Evolutionary conservation across 2,329 filamentous ascomycete species (phyloP).

Genomic region (Ceratocystis papillata): DNA sequence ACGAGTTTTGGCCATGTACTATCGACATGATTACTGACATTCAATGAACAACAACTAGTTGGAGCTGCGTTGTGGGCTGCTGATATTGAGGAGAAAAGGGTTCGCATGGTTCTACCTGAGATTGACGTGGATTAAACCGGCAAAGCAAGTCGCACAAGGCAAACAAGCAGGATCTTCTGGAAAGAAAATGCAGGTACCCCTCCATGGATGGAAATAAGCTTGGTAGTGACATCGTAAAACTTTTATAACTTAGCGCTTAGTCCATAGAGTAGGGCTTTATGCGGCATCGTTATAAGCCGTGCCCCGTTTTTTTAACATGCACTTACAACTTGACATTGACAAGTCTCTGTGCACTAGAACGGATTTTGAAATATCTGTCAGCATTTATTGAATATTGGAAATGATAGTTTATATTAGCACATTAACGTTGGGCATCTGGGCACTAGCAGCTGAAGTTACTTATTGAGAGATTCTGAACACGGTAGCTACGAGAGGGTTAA

Average conservation of each 20-base stretch:
- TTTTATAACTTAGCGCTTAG: neutral
- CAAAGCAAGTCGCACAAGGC: neutral
- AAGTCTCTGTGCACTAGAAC: neutral
- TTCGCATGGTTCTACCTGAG: constrained; percentile 33
- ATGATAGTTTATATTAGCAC: neutral
- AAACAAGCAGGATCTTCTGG: neutral
- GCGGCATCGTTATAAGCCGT: neutral
- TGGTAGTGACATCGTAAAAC: neutral
- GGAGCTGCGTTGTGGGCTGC: constrained; percentile 92
- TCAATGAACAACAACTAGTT: constrained; percentile 38
- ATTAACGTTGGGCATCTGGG: neutral
- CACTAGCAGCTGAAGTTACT: neutral
- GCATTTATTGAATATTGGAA: neutral
- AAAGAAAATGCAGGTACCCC: neutral
- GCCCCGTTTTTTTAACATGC: neutral
- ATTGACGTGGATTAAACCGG: neutral
- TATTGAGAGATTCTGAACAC: neutral
- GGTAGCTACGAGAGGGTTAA: neutral
- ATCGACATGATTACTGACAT: neutral
- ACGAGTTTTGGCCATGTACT: neutral
- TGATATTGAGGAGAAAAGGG: constrained; percentile 57
- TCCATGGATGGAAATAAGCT: neutral
- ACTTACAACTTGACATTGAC: neutral
- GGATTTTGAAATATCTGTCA: neutral
- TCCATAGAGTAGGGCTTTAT: neutral